Evolutionary conservation across 2,329 filamentous ascomycete genomes (phyloP), one percentile per base, ranked within the genome.

Genomic region (Alternaria arborescens): DNA sequence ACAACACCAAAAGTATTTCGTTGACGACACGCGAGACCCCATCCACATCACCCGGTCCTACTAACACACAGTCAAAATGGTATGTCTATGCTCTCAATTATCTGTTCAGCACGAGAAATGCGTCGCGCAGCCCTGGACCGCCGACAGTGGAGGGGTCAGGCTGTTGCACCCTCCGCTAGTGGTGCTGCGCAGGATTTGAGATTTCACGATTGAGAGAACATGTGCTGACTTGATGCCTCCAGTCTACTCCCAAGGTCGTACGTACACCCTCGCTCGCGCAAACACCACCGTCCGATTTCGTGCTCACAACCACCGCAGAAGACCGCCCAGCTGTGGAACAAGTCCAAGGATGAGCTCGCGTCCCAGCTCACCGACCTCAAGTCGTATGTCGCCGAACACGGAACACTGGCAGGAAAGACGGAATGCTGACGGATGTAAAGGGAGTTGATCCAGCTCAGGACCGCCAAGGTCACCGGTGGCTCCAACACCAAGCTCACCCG

Each of bases 341-440:
- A 99, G 93, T 94, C 88, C 91, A 98, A 98, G 91, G 93, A 97
- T 81, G 96, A 99, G 79, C 88, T 99, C 84, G 88, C 89, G 67
- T 97, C 92, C 89, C 90, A 78, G 74, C 69, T 78, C 71, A 58
- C 69, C 58, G 75, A 77, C 65, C 67, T 78, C 67, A 78, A 78
- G 69, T 72, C 76, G 75, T 78, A 69, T 53, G 76, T 78, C 56
- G 58, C 57, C 65, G 58, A 38, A 60, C 42, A 22, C 34, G 46
- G 20, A 52, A 53, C 18, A 65, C 26, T 58, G 18, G 34, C 36
- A 52, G 44, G 43, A 18, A 53, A 57, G 52, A 62, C 52, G 52
- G 52, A 68, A 65, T 72, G 63, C 75, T 78, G 74, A 78, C 71
- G 70, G 69, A 65, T 64, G 56, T 62, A 52, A 70, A 77, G 75